Conservation (phyloP, 108 stramenopile genomes). For the Mediolabrus comicus region DNA sequence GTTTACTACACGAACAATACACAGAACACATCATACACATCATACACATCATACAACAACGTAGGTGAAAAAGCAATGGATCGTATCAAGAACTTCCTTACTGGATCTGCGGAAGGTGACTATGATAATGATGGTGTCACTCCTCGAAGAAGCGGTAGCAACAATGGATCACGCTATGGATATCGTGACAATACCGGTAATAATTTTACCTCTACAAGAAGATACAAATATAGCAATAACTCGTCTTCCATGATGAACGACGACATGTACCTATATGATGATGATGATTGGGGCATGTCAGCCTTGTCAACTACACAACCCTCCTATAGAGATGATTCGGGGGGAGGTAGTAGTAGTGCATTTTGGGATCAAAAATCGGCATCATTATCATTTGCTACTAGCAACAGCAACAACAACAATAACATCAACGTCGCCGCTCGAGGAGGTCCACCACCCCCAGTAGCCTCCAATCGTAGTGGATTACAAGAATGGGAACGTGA, state of each 20-base stretch:
- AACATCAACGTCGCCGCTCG: background rate
- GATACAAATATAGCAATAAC: background rate
- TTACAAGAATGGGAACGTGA: constrained; percentile 23
- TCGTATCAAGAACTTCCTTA: background rate
- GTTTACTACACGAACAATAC: no score
- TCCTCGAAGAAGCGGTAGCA: background rate
- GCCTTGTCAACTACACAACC: constrained; percentile 6
- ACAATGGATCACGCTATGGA: background rate
- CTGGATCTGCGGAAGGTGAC: background rate
- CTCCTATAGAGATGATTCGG: background rate
- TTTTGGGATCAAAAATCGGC: background rate
- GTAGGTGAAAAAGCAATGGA: background rate
- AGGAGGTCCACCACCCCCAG: background rate
- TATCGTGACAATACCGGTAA: background rate
- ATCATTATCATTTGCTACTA: no score
- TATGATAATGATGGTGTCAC: background rate
- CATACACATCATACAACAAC: no score
- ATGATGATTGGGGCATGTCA: constrained; percentile 40
- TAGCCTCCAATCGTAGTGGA: background rate
- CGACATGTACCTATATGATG: constrained; percentile 26
- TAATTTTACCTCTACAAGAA: background rate
- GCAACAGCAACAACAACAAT: no score
- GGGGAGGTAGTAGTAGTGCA: background rate
- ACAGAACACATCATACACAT: no score
- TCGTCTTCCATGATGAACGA: background rate